phyloP scores from a whole-genome alignment of 2,329 filamentous ascomycete species.

The Ascosphaera pollenicola region DNA sequence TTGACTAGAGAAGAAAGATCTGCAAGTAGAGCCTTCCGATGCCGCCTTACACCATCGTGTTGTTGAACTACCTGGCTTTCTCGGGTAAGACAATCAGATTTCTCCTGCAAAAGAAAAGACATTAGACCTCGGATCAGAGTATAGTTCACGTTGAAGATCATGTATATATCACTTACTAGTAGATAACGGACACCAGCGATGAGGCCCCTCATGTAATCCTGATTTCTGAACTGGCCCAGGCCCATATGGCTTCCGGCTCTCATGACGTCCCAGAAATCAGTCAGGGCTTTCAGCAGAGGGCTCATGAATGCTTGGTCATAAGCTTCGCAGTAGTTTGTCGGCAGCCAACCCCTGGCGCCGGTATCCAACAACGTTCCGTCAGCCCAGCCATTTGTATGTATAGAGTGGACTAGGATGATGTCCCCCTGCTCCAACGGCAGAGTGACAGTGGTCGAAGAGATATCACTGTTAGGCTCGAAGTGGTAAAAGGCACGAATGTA shows the following conservation, averaged over 20 bases:
- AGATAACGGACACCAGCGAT: conserved; percentile 84
- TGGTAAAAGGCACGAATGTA: conserved; percentile 88
- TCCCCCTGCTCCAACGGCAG: conserved; percentile 77
- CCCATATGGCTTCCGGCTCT: conserved; percentile 56
- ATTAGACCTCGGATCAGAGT: conserved; percentile 3
- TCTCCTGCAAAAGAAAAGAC: conserved; percentile 37
- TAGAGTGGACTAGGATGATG: conserved; percentile 80
- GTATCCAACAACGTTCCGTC: conserved; percentile 78
- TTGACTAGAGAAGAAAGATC: conserved; percentile 82
- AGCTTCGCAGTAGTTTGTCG: conserved; percentile 92
- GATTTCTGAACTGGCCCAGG: conserved; percentile 60
- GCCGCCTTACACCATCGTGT: conserved; percentile 53
- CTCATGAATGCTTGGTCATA: conserved; percentile 80
- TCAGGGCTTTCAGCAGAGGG: conserved; percentile 61
- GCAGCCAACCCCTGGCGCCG: conserved; percentile 80
- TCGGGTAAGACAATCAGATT: conserved; percentile 65
- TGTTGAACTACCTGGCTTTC: conserved; percentile 55
- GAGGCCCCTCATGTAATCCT: conserved; percentile 84
- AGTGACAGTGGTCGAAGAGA: conserved; percentile 70
- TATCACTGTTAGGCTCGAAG: conserved; percentile 58
- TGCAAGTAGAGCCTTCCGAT: conserved; percentile 68
- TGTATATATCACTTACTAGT: conserved; percentile 37
- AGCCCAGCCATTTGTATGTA: conserved; percentile 96
- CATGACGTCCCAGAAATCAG: conserved; percentile 83
- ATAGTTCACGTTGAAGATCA: neutral